Evolutionary conservation across 352 stramenopile species (phyloP).

Genomic region (Thalassiosira mediterranea): DNA sequence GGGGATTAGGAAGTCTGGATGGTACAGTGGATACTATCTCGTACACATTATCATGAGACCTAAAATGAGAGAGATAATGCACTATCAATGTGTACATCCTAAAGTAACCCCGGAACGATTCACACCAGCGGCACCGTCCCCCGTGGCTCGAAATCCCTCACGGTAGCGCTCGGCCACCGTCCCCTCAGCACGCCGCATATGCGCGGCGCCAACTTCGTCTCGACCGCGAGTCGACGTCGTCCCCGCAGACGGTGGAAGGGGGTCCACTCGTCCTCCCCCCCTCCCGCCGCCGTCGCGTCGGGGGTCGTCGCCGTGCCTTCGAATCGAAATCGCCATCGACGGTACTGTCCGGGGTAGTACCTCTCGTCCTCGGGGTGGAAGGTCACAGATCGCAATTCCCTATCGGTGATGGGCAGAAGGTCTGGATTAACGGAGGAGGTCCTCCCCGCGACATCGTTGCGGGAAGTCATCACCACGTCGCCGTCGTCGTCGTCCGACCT

Average conservation of each 20-base stretch:
- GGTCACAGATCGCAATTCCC: constrained; percentile 39
- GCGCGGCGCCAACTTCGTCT: constrained; percentile 68
- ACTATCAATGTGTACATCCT: too few species aligned
- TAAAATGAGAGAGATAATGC: too few species aligned
- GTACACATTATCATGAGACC: too few species aligned
- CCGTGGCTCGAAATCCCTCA: constrained; percentile 58
- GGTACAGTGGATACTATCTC: too few species aligned
- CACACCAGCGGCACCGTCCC: constrained; percentile 28
- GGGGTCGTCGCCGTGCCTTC: background rate
- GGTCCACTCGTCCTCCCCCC: constrained; percentile 62
- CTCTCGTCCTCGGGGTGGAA: constrained; percentile 67
- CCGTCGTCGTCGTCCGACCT: constrained; percentile 1
- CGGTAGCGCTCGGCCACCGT: constrained; percentile 62
- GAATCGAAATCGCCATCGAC: constrained; percentile 69
- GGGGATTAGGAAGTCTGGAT: too few species aligned
- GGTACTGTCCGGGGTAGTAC: constrained; percentile 65
- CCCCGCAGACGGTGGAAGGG: constrained; percentile 63
- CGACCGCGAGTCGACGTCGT: constrained; percentile 57
- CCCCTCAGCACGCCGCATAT: constrained; percentile 68
- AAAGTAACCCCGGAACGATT: too few species aligned
- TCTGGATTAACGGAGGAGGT: background rate
- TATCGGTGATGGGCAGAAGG: constrained; percentile 30
- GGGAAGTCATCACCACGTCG: too few species aligned
- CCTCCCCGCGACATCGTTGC: too few species aligned
- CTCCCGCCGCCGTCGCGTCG: background rate